Base-by-base conservation (phyloP, 2,329 filamentous ascomycete species). In the Fusarium cicatricum region DNA sequence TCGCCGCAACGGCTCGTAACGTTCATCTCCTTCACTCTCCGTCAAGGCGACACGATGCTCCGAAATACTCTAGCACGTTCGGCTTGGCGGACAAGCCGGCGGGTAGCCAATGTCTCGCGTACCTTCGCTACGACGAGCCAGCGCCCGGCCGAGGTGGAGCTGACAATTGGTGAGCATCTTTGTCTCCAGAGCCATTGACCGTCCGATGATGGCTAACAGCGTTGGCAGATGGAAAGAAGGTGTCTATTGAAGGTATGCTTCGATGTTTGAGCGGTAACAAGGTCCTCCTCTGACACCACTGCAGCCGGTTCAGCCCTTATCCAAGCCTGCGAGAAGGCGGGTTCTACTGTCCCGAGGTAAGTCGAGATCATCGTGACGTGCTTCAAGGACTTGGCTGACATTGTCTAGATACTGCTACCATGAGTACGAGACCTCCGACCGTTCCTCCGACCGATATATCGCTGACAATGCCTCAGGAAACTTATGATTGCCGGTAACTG, bases 401-500 rank as follows among this genome's bases (percentile, higher is more conserved):
- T 51, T 62, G 17, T 66, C 51, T 66, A 91, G 93, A 91, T 97
- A 97, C 80, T 98, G 94, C 81, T 98, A 98, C 80, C 94, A 97
- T 85, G 94, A 98, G 90, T 92, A 86, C 80, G 86, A 81, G 69
- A 37, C 56, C 60, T 58, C 52, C 64, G 59, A 64, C 36, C 54
- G 37, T 60, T 45, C 50, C 61, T 65, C 64, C 68, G 67, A 65
- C 44, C 68, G 68, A 70, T 63, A 58, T 50, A 66, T 53, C 48
- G 68, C 80, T 83, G 71, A 83, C 74, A 72, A 74, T 69, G 52
- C 68, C 51, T 71, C 72, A 94, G 91, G 76, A 98, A 99, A 81
- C 85, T 99, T 69, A 92, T 96, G 89, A 97, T 99, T 84, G 95
- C 95, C 72, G 95, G 95, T 78, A 99, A 98, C 80, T 99, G 95